Percentiles rank a stretch among this genome's conserved stretches.
These are phyloP conservation scores for Trichoderma citrinoviride DNA, from an alignment of 2,329 filamentous ascomycete genomes.

Conservation along the genomic window DNA sequence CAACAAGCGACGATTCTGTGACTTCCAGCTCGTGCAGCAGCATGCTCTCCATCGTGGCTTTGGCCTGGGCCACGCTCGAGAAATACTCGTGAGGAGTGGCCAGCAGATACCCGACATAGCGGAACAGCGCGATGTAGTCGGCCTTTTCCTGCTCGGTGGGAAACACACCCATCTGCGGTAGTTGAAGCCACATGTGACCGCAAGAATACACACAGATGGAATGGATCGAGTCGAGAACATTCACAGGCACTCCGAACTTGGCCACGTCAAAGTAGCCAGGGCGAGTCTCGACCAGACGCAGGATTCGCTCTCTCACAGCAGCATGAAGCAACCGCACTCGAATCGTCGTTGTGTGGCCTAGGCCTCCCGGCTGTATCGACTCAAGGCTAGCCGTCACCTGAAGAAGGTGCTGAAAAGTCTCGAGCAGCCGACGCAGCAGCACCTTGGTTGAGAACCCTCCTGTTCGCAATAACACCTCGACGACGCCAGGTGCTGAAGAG, in stretches of 20 bases:
- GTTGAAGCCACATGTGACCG: conserved; percentile 58
- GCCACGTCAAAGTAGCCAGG: conserved; percentile 60
- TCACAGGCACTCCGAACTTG: conserved; percentile 61
- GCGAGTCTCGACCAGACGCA: conserved; percentile 51
- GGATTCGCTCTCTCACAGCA: conserved; percentile 60
- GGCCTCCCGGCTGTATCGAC: conserved; percentile 59
- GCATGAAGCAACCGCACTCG: conserved; percentile 65
- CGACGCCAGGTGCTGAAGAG: conserved; percentile 54
- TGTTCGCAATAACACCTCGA: conserved; percentile 63
- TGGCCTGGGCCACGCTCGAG: conserved; percentile 27
- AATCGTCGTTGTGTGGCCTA: conserved; percentile 59
- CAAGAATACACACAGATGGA: conserved; percentile 64
- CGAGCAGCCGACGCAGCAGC: conserved; percentile 55
- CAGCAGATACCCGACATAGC: conserved; percentile 34
- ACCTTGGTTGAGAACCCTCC: conserved; percentile 63
- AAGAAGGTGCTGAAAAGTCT: conserved; percentile 42
- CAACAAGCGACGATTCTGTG: conserved; percentile 35
- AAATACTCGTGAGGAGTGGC: conserved; percentile 32
- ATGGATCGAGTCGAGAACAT: conserved; percentile 61
- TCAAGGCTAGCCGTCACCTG: conserved; percentile 60
- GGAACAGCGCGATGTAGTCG: conserved; percentile 62
- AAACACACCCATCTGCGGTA: conserved; percentile 63
- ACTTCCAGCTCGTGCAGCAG: conserved; percentile 35
- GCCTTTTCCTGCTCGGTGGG: conserved; percentile 54
- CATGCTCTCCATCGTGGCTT: conserved; percentile 36